phyloP scores from a whole-genome alignment of 1,284 basidiomycete genomes.

The Coniophora puteana region DNA sequence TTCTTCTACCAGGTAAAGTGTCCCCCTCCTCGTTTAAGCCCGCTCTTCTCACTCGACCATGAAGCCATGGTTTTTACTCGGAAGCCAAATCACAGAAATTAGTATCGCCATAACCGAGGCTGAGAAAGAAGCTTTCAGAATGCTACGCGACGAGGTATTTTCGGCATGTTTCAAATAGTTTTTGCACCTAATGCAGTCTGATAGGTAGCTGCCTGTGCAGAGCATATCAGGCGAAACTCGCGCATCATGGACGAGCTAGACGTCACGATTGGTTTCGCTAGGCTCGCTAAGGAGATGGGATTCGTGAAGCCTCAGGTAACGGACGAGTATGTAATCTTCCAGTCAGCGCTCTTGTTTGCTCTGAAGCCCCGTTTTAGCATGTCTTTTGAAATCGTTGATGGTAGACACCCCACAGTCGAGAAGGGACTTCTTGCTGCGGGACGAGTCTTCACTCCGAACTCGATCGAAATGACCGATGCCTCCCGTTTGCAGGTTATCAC shows the following conservation, averaged over 20 bases:
- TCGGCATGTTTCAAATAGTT: slow-evolving; percentile 1
- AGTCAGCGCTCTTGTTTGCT: neutral
- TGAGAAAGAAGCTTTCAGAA: slow-evolving; percentile 72
- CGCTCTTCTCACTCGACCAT: slow-evolving; percentile 14
- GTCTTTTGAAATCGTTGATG: slow-evolving; percentile 68
- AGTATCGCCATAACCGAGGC: slow-evolving; percentile 49
- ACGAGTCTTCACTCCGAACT: slow-evolving; percentile 83
- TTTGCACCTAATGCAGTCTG: slow-evolving; percentile 4
- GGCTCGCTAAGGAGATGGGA: slow-evolving; percentile 75
- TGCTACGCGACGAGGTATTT: slow-evolving; percentile 62
- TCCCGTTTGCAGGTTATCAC: slow-evolving; percentile 81
- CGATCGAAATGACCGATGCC: slow-evolving; percentile 55
- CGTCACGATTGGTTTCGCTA: slow-evolving; percentile 79
- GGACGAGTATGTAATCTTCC: slow-evolving; percentile 58
- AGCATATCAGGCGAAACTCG: slow-evolving; percentile 69
- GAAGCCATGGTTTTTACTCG: slow-evolving; percentile 78
- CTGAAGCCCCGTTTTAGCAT: slow-evolving; percentile 37
- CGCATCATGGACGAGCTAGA: slow-evolving; percentile 88
- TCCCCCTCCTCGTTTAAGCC: neutral
- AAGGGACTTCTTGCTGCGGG: slow-evolving; percentile 76
- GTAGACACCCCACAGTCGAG: slow-evolving; percentile 93
- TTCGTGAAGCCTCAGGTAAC: slow-evolving; percentile 73
- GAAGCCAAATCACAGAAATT: slow-evolving; percentile 57
- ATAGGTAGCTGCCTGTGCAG: slow-evolving; percentile 61
- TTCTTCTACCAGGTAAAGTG: slow-evolving; percentile 67